Evolutionary conservation across 2,329 filamentous ascomycete species (phyloP).

Genomic region (Tympanopsis confertula): DNA sequence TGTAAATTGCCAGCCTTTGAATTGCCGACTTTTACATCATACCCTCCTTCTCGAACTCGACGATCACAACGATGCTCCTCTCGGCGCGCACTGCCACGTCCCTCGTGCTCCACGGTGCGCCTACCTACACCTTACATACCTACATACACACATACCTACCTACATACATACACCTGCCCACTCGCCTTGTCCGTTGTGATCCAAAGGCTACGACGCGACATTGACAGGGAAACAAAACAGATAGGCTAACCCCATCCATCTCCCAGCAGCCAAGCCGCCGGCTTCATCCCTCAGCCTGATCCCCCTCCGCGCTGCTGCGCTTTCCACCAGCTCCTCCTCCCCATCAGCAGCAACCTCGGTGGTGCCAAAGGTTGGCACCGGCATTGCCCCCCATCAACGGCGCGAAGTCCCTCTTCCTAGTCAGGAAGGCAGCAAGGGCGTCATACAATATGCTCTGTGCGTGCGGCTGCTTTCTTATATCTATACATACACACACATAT

Average conservation of each 20-base stretch:
- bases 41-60: too few relatives aligned
- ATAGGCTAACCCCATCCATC: conserved; percentile 11
- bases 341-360: conserved; percentile 50
- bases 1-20: too few relatives aligned
- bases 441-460: conserved; percentile 77
- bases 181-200: background rate
- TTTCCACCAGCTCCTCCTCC: conserved; percentile 54
- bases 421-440: conserved; percentile 69
- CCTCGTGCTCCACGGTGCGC: too few relatives aligned
- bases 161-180: too few relatives aligned
- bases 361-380: conserved; percentile 39
- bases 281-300: conserved; percentile 48
- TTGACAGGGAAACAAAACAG: conserved; percentile 4
- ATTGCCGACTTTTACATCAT: too few relatives aligned
- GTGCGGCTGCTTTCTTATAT: conserved; percentile 19
- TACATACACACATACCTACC: too few relatives aligned
- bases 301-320: conserved; percentile 50
- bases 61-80: too few relatives aligned
- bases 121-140: too few relatives aligned
- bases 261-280: conserved; percentile 49
- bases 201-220: background rate
- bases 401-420: conserved; percentile 67
- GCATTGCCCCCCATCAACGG: conserved; percentile 42
- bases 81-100: too few relatives aligned
- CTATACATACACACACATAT: background rate